Evolutionary conservation across 2,329 filamentous ascomycete genomes (phyloP).

Genomic region (Fusarium guadeloupense): DNA sequence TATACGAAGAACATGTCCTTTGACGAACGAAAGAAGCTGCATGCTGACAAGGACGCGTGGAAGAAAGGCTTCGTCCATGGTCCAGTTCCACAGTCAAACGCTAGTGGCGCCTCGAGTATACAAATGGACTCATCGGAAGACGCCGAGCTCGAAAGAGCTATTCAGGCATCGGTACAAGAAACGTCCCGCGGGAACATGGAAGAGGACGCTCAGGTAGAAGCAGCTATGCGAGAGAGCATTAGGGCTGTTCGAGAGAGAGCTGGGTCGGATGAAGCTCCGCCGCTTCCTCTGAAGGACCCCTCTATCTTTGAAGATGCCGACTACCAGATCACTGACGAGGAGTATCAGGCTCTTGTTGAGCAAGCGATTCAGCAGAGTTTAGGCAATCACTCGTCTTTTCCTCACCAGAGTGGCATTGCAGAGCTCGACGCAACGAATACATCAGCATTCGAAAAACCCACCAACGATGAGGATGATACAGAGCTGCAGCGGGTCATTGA

Average conservation of each 20-base stretch:
- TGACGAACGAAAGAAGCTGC: conserved; percentile 62
- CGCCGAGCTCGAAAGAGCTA: conserved; percentile 75
- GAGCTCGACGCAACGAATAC: conserved; percentile 24
- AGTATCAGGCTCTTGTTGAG: conserved; percentile 66
- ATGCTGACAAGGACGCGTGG: conserved; percentile 58
- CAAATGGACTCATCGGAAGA: conserved; percentile 50
- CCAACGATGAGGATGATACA: conserved; percentile 45
- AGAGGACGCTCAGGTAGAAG: conserved; percentile 77
- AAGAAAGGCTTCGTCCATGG: conserved; percentile 44
- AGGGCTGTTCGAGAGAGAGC: conserved; percentile 57
- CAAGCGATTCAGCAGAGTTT: conserved; percentile 65
- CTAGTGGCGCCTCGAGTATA: conserved; percentile 22
- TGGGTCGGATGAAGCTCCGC: conserved; percentile 40
- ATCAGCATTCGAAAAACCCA: not conserved
- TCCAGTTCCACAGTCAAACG: conserved; percentile 11
- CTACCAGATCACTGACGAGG: conserved; percentile 63
- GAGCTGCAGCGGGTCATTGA: conserved; percentile 53
- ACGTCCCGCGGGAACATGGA: conserved; percentile 74
- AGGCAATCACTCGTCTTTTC: conserved; percentile 20
- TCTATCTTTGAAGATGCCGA: conserved; percentile 52
- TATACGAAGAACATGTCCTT: conserved; percentile 58
- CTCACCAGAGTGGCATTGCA: conserved; percentile 26
- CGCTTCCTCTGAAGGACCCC: conserved; percentile 41
- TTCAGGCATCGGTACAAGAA: conserved; percentile 72
- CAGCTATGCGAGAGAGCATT: conserved; percentile 77